Evolutionary conservation across 2,329 filamentous ascomycete species (phyloP), one percentile per base, ranked within the genome.

Genomic region (Monosporascus sp.): DNA sequence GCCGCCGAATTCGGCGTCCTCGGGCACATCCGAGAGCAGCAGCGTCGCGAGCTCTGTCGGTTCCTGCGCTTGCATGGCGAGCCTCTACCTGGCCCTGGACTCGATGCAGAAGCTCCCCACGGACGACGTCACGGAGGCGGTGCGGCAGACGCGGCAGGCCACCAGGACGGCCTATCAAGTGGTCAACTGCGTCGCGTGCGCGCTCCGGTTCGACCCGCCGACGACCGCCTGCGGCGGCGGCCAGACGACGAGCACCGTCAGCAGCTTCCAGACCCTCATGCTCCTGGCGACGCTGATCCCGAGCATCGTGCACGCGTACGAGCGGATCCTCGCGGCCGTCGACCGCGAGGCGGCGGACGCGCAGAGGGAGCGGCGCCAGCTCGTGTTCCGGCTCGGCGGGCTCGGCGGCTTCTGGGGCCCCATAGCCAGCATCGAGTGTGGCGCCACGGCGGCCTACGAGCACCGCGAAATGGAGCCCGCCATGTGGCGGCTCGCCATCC

Each of bases 181-280:
- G 18, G 72, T 83, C 48, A 70, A 73, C 57, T 85, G 82, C 61
- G 62, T 70, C 1, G 57, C 66, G 17, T 85, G 82, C 67, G 75
- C 74, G 49, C 66, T 70, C 24, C 46, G 72, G 17, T 61, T 69
- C 7, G 70, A 75, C 6, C 58, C 67, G 1, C 57, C 57, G 8
- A 8, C 48, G 7, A 20, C 44, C 18, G 17, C 22, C 24, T 3
- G 2, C 42, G 25, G 3, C 37, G 2, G 27, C 49, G 14, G 24
- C 59, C 25, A 57, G 11, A 14, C 66, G 31, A 64, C 68, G 1
- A 69, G 72, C 1, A 70, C 74, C 22, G 73, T 83, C 49, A 75
- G 79, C 49, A 60, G 72, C 31, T 79, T 82, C 55, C 82, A 85
- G 62, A 83, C 75, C 61, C 71, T 78, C 48, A 84, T 84, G 80